Base-by-base conservation (phyloP, 768 basidiomycete genomes). In the Rhizopogon vulgaris region DNA sequence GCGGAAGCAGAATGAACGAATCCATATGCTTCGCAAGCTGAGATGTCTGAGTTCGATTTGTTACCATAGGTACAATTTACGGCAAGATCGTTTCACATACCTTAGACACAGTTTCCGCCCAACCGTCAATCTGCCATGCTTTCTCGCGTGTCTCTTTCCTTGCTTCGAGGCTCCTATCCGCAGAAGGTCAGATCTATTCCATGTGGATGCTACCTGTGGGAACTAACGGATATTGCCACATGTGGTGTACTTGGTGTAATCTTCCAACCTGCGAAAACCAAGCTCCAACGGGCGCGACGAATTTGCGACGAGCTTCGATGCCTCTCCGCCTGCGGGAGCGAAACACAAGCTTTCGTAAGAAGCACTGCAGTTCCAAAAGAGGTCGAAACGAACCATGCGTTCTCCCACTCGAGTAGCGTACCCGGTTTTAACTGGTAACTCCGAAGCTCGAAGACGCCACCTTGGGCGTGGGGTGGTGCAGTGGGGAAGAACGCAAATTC, bases 401-500 rank as follows among this genome's bases (percentile, higher is more conserved):
- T 77, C 65, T 98, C 96, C 96, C 96, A 98, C 62, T 98, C 94
- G 50, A 98, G 70, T 49, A 98, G 74, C 6, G 87, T 84, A 7
- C 96, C 96, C 4, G 95, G 90, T 60, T 86, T 83, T 52, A 96
- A 70, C 64, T 83, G 83, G 70, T 99, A 99, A 36, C 79, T 83
- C 60, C 96, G 79, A 60, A 98, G 74, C 70, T 99, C 96, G 64
- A 96, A 99, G 41, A 99, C 75, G 5, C 96, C 95, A 6, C 94
- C 95, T 58, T 87, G 80, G 4, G 82, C 77, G 58, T 79, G 86
- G 5, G 94, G 94, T 32, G 94, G 92, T 17, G 90, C 80, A 1
- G 93, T 90, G 6, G 94, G 92, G 64, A 94, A 83, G 73, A 97
- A 95, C 1, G 90, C 91, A 70, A 99, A 99, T 66, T 99, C 95